A percentile compares a stretch with the other conserved stretches of the same genome.
These are phyloP conservation scores for Clonostachys chloroleuca DNA, from an alignment of 2,329 filamentous ascomycete species.

Conservation along the genomic window DNA sequence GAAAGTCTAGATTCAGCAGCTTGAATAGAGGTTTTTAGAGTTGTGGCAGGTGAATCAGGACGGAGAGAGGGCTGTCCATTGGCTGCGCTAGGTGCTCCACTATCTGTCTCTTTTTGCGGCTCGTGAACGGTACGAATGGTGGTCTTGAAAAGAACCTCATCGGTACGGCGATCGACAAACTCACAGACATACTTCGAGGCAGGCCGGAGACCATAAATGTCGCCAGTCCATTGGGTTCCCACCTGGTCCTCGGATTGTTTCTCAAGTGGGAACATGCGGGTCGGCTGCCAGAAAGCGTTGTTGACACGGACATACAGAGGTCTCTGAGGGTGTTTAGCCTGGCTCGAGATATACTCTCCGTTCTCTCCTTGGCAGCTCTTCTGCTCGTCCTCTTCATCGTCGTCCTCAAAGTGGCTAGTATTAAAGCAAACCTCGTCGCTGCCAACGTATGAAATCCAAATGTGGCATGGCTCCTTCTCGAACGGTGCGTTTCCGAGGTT, in stretches of 20 bases:
- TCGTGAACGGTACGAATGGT: slow-evolving; percentile 64
- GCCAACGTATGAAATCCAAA: slow-evolving; percentile 79
- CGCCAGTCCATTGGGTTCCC: slow-evolving; percentile 63
- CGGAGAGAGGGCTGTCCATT: slow-evolving; percentile 57
- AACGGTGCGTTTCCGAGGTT: slow-evolving; percentile 74
- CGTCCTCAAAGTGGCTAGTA: slow-evolving; percentile 59
- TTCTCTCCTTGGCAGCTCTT: neutral
- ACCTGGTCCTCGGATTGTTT: slow-evolving; percentile 23
- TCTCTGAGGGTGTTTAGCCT: slow-evolving; percentile 45
- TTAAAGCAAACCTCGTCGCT: slow-evolving; percentile 75
- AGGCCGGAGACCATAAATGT: slow-evolving; percentile 65
- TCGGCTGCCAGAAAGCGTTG: slow-evolving; percentile 75
- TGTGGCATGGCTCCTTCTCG: slow-evolving; percentile 63
- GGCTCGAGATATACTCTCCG: slow-evolving; percentile 17
- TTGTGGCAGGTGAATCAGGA: slow-evolving; percentile 73
- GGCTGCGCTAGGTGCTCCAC: slow-evolving; percentile 20
- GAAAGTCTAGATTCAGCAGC: slow-evolving; percentile 66
- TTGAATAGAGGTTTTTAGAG: slow-evolving; percentile 71
- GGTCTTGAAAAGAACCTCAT: slow-evolving; percentile 64
- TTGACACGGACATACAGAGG: slow-evolving; percentile 79
- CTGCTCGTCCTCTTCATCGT: slow-evolving; percentile 21
- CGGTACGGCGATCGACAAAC: slow-evolving; percentile 65
- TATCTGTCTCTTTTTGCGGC: slow-evolving; percentile 22
- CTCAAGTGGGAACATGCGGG: slow-evolving; percentile 56
- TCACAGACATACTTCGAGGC: slow-evolving; percentile 76